Percentiles rank a stretch among this genome's conserved stretches.
These are phyloP conservation scores for Rosa rugosa DNA, from an alignment of 306 rosid genomes.

Conservation along the genomic window DNA sequence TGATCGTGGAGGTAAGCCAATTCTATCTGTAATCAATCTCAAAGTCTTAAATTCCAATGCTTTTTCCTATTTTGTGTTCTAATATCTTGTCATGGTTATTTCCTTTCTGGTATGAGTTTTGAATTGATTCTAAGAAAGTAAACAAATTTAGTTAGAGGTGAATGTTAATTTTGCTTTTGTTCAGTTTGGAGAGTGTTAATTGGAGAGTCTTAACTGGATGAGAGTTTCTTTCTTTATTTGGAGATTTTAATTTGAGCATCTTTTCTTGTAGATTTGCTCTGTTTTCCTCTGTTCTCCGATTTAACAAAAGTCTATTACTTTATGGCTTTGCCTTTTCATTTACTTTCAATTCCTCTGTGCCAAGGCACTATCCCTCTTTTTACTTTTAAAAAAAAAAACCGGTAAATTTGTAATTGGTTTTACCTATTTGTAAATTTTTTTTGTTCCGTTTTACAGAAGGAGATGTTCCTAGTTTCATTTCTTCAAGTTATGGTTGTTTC, in stretches of 20 bases:
- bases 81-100: not conserved
- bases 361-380: not conserved
- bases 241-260: not conserved
- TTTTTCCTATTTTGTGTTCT: not conserved
- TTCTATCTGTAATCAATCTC: not conserved
- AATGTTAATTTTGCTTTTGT: not conserved
- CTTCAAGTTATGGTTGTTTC: not conserved
- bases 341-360: not conserved
- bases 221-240: not conserved
- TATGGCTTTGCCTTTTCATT: not conserved
- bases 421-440: not conserved
- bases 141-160: not conserved
- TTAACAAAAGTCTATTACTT: not conserved
- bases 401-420: not conserved
- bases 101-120: slow-evolving; percentile 4
- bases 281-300: slow-evolving; percentile 22
- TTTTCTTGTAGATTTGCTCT: not conserved
- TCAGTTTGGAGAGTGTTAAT: not conserved
- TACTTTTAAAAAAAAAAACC: not conserved
- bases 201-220: no score
- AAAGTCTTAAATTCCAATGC: not conserved
- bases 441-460: not conserved
- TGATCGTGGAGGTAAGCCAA: slow-evolving; percentile 86
- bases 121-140: slow-evolving; percentile 13
- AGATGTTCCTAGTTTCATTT: not conserved